These are phyloP conservation scores for Talaromyces verruculosus DNA, from an alignment of 2,329 filamentous ascomycete genomes.

Conservation along the genomic window DNA sequence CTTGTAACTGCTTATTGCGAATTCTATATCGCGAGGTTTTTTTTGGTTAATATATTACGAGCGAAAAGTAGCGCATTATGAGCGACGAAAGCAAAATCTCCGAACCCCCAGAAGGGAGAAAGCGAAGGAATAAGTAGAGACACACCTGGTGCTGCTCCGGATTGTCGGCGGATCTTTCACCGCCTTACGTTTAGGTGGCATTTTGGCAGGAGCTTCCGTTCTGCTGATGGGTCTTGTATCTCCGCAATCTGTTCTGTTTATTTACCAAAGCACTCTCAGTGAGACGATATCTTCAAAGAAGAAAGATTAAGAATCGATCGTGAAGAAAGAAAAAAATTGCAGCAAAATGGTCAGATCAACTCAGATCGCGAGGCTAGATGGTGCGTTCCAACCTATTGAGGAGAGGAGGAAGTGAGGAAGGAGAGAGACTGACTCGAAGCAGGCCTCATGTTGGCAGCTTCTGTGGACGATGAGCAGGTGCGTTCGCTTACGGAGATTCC, in stretches of 20 bases:
- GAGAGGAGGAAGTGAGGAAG: slow-evolving; percentile 7
- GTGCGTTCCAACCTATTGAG: slow-evolving; percentile 46
- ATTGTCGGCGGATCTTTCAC: slow-evolving; percentile 24
- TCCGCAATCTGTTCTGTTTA: slow-evolving; percentile 22
- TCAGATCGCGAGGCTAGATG: slow-evolving; percentile 90
- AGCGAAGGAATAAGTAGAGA: not conserved
- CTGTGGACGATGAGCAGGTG: slow-evolving; percentile 85
- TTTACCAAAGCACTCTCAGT: not conserved
- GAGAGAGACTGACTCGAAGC: slow-evolving; percentile 7
- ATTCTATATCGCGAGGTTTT: slow-evolving; percentile 18
- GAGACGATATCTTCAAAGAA: not conserved
- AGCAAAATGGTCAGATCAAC: slow-evolving; percentile 79
- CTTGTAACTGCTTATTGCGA: slow-evolving; percentile 24
- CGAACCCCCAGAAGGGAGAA: too few relatives aligned
- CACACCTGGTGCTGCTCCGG: slow-evolving; percentile 2
- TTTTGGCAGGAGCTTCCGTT: slow-evolving; percentile 25
- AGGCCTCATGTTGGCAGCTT: slow-evolving; percentile 94
- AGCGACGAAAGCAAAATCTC: not conserved
- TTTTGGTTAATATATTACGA: not conserved
- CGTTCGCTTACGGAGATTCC: slow-evolving; percentile 22
- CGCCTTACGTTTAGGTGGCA: slow-evolving; percentile 39
- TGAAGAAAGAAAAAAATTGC: not conserved
- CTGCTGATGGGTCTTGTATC: not conserved
- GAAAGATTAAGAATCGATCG: not conserved
- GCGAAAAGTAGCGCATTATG: not conserved